These are phyloP conservation scores for Diaporthe amygdali DNA, from an alignment of 2,329 filamentous ascomycete genomes.

Conservation along the genomic window DNA sequence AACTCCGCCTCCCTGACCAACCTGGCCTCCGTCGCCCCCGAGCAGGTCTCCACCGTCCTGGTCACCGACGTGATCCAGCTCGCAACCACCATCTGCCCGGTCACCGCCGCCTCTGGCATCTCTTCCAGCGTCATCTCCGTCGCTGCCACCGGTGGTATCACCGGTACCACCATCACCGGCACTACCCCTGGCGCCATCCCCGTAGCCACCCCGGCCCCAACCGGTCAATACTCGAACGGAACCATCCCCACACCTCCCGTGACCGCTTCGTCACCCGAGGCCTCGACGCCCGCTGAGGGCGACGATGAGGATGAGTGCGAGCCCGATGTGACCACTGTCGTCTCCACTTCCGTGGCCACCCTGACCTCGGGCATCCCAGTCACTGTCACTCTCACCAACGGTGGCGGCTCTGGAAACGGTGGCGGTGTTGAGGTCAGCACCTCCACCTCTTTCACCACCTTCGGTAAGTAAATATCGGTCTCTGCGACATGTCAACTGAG, in stretches of 20 bases:
- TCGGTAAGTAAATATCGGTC: too few species aligned
- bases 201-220: not conserved
- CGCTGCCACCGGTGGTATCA: conserved; percentile 38
- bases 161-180: conserved; percentile 46
- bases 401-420: conserved; percentile 19
- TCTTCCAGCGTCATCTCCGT: conserved; percentile 40
- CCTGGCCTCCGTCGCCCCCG: conserved; percentile 34
- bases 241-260: not conserved
- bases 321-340: conserved; percentile 31
- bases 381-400: conserved; percentile 27
- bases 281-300: not conserved
- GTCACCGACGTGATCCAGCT: conserved; percentile 45
- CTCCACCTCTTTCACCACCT: conserved; percentile 21
- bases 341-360: conserved; percentile 33
- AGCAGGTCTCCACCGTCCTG: conserved; percentile 35
- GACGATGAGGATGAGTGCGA: conserved; percentile 22
- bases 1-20: conserved; percentile 33
- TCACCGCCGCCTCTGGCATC: conserved; percentile 44
- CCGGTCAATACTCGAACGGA: conserved; percentile 9
- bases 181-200: conserved; percentile 39
- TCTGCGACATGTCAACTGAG: too few species aligned
- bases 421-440: conserved; percentile 22
- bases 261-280: conserved; percentile 5
- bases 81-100: conserved; percentile 48
- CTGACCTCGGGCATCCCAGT: conserved; percentile 30